Conservation (phyloP, 108 stramenopile species). For the Fragilariopsis cylindrus region DNA sequence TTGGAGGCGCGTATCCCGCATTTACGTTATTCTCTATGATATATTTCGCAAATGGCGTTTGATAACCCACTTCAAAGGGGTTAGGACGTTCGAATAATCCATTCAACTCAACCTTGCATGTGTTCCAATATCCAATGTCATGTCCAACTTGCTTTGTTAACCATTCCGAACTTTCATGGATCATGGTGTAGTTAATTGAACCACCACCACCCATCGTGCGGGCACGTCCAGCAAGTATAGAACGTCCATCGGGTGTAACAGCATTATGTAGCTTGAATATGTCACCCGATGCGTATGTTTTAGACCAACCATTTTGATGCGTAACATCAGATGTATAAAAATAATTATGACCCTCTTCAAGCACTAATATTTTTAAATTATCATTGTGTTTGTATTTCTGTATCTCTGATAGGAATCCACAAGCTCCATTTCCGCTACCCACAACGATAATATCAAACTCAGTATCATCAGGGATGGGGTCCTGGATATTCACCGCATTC, state of each 20-base stretch:
- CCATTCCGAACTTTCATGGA: conserved; percentile 30
- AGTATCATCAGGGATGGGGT: not conserved
- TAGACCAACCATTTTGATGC: conserved; percentile 33
- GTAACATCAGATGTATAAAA: conserved; percentile 37
- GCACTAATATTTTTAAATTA: conserved; percentile 19
- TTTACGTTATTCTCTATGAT: conserved; percentile 16
- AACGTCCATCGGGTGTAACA: conserved; percentile 12
- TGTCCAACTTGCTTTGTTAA: conserved; percentile 19
- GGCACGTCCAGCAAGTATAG: conserved; percentile 31
- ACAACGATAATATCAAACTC: conserved; percentile 34
- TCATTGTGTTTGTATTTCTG: conserved; percentile 8
- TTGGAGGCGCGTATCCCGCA: not conserved
- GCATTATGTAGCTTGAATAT: conserved; percentile 35
- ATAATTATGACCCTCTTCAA: conserved; percentile 34
- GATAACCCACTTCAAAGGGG: conserved; percentile 7
- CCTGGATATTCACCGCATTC: not conserved
- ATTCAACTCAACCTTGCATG: conserved; percentile 20
- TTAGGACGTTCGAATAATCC: conserved; percentile 16
- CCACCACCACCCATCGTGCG: conserved; percentile 40
- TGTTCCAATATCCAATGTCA: conserved; percentile 25
- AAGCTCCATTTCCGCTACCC: conserved; percentile 38
- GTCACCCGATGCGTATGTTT: conserved; percentile 20
- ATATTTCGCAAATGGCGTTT: conserved; percentile 29
- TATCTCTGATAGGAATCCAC: conserved; percentile 27
- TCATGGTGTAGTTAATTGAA: conserved; percentile 31